Percentiles rank a stretch among this genome's conserved stretches.
phyloP scores from a whole-genome alignment of 192 early-diverging fungal genomes.

The Coemansia sp. region DNA sequence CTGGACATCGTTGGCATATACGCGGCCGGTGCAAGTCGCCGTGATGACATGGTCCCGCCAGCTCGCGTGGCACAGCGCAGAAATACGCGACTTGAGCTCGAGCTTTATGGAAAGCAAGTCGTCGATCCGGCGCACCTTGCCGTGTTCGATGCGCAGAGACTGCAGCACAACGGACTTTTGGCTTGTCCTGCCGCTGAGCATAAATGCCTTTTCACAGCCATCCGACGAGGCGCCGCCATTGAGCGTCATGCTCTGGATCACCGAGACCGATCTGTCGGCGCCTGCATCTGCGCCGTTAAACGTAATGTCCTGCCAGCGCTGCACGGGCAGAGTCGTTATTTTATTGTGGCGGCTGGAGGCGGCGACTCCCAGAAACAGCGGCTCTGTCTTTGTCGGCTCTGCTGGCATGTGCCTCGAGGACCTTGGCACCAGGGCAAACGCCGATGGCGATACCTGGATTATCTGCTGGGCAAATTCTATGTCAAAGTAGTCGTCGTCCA shows the following conservation, averaged over 20 bases:
- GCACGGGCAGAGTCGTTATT: background rate
- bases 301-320: background rate
- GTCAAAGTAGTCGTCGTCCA: background rate
- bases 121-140: background rate
- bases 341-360: background rate
- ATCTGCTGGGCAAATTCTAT: conserved; percentile 28
- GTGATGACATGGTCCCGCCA: background rate
- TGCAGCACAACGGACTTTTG: conserved; percentile 19
- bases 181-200: conserved; percentile 23
- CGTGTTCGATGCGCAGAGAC: background rate
- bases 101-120: background rate
- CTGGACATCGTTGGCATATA: conserved; percentile 17
- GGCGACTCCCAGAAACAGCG: background rate
- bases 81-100: conserved; percentile 22
- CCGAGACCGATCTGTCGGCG: conserved; percentile 6
- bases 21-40: conserved; percentile 10
- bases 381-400: background rate
- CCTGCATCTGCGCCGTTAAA: background rate
- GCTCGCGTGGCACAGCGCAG: conserved; percentile 28
- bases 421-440: conserved; percentile 19
- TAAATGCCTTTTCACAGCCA: conserved; percentile 5
- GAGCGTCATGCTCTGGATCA: conserved; percentile 21
- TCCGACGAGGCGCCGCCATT: background rate
- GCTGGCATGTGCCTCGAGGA: background rate
- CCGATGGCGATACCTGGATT: conserved; percentile 25